Conservation (phyloP, 495 filamentous ascomycete genomes). For the Paragyromitra xinjiangensis region DNA sequence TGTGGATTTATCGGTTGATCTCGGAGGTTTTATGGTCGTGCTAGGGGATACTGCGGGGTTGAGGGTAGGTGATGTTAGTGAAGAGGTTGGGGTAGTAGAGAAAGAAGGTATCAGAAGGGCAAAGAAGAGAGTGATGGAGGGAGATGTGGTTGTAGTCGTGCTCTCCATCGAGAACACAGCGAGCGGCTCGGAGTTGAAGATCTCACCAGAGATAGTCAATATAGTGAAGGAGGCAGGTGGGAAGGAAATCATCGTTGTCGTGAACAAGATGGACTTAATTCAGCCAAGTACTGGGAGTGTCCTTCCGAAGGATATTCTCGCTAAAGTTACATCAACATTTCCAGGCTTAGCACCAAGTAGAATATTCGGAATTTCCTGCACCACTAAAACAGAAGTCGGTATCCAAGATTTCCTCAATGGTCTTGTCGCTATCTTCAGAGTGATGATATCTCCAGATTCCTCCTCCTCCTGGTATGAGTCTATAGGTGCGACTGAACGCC, state of each 20-base stretch:
- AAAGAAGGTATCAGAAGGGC: conserved; percentile 90
- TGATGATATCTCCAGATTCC: conserved; percentile 71
- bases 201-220: conserved; percentile 69
- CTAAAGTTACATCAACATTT: conserved; percentile 40
- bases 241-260: conserved; percentile 71
- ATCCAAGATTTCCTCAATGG: conserved; percentile 74
- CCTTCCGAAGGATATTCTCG: conserved; percentile 43
- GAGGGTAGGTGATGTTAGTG: conserved; percentile 59
- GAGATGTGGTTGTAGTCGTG: conserved; percentile 86
- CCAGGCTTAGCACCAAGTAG: conserved; percentile 59
- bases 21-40: conserved; percentile 86
- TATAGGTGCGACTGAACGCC: conserved; percentile 87
- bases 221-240: conserved; percentile 67
- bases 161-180: conserved; percentile 69
- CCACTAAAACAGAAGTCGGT: conserved; percentile 62
- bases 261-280: conserved; percentile 84
- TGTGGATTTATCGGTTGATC: conserved; percentile 88
- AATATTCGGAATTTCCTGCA: conserved; percentile 77
- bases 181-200: conserved; percentile 56
- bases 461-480: conserved; percentile 72
- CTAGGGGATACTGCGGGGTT: conserved; percentile 94
- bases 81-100: conserved; percentile 72
- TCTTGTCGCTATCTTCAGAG: conserved; percentile 72
- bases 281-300: conserved; percentile 48
- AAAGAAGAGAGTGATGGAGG: conserved; percentile 78